These are phyloP conservation scores for Aspergillus kassunensis DNA, from an alignment of 495 filamentous ascomycete genomes.

Conservation along the genomic window DNA sequence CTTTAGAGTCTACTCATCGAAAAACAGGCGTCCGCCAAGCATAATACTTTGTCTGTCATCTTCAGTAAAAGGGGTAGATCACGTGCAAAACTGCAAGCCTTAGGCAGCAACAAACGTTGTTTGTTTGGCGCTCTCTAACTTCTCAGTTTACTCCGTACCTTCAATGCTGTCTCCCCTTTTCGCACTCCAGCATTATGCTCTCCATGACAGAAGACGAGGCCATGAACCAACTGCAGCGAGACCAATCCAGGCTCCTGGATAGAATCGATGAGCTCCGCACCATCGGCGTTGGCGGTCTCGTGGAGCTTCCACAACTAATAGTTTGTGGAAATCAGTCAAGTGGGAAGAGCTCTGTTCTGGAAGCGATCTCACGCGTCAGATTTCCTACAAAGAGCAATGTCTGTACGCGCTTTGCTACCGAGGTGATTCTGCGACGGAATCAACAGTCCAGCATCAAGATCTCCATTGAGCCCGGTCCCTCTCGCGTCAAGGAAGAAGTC, in stretches of 20 bases:
- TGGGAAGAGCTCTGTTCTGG: slow-evolving; percentile 71
- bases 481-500: slow-evolving; percentile 14
- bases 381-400: slow-evolving; percentile 62
- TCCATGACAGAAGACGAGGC: slow-evolving; percentile 9
- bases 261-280: slow-evolving; percentile 55
- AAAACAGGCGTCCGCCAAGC: too few species aligned
- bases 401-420: slow-evolving; percentile 67
- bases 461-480: slow-evolving; percentile 40
- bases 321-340: slow-evolving; percentile 71
- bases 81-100: too few species aligned
- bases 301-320: slow-evolving; percentile 67
- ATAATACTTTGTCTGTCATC: too few species aligned
- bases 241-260: slow-evolving; percentile 44
- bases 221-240: slow-evolving; percentile 20
- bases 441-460: slow-evolving; percentile 29
- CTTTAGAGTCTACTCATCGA: too few species aligned
- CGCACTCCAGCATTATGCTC: too few species aligned
- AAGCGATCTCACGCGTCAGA: slow-evolving; percentile 65
- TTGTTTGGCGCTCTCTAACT: too few species aligned
- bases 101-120: too few species aligned
- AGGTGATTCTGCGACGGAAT: slow-evolving; percentile 50
- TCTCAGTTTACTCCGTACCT: too few species aligned
- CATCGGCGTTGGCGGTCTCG: slow-evolving; percentile 49
- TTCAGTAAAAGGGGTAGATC: too few species aligned
- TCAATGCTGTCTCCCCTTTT: too few species aligned